Evolutionary conservation across 768 basidiomycete species (phyloP).

Genomic region (Candolleomyces aberdarensis): DNA sequence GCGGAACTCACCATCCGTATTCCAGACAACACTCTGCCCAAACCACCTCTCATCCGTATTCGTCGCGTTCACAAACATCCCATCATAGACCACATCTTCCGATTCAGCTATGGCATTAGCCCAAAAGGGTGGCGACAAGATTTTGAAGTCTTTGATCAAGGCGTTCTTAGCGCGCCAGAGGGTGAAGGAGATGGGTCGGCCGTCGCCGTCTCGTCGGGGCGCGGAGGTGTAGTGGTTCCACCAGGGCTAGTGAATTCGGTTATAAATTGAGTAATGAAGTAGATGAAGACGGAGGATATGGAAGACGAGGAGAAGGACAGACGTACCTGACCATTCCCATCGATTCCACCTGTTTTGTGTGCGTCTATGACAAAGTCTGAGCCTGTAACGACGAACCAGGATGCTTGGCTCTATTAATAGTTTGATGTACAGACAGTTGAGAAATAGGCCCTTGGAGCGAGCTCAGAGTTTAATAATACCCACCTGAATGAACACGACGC

Average conservation of each 20-base stretch:
- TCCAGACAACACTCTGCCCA: constrained; percentile 53
- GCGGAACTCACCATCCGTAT: constrained; percentile 50
- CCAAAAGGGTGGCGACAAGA: constrained; percentile 59
- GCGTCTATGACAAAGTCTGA: constrained; percentile 53
- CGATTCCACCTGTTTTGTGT: constrained; percentile 52
- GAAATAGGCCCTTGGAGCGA: neutral
- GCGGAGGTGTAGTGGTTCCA: constrained; percentile 51
- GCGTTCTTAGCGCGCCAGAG: constrained; percentile 43
- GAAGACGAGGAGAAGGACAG: neutral
- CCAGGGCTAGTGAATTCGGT: constrained; percentile 36
- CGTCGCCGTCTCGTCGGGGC: constrained; percentile 51
- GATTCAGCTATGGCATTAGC: constrained; percentile 53
- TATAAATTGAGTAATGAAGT: neutral
- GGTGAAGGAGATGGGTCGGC: constrained; percentile 55
- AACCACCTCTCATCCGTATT: constrained; percentile 48
- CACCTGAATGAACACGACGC: constrained; percentile 62
- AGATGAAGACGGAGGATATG: neutral
- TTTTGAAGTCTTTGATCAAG: constrained; percentile 43
- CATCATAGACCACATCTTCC: constrained; percentile 48
- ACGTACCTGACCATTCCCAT: constrained; percentile 54
- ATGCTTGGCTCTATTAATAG: constrained; percentile 47
- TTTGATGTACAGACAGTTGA: neutral
- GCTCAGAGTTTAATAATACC: neutral
- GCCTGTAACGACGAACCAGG: constrained; percentile 62
- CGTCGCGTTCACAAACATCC: constrained; percentile 56